Evolutionary conservation across 2,329 filamentous ascomycete genomes (phyloP), one percentile per base, ranked within the genome.

Genomic region (Boeremia lycopersici): DNA sequence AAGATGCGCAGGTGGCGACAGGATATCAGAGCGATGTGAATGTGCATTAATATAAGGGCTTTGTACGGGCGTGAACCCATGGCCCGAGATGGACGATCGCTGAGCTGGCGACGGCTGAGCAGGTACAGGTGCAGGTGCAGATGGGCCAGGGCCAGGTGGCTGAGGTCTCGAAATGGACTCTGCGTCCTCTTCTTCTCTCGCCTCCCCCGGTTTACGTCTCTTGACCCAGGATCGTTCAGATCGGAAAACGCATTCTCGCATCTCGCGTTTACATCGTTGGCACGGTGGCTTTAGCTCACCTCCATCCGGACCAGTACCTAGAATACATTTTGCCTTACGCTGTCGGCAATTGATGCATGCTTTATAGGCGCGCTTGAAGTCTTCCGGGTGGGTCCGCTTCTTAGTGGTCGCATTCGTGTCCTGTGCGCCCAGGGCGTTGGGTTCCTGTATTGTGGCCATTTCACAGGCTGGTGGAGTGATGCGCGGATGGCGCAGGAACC

Each of bases 311-410:
- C 76, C 67, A 4, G 74, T 76, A 10, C 76, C 76, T 25, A 82
- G 66, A 34, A 82, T 79, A 59, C 81, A 83, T 68, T 80, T 82
- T 45, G 80, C 79, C 69, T 82, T 83, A 47, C 79, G 75, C 61
- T 81, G 77, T 45, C 80, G 79, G 62, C 80, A 83, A 53, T 79
- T 77, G 53, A 82, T 77, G 65, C 81, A 83, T 19, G 81, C 81
- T 68, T 83, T 82, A 77, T 83, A 83, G 33, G 80, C 79, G 56
- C 80, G 79, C 68, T 82, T 78, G 65, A 80, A 81, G 46, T 78
- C 71, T n/a, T 74, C 71, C 17, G 71, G 70, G 61, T 73, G 68
- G 55, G 71, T 69, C 60, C 71, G 64, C 63, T 74, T 74, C 48
- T 67, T 68, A 60, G 54, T 63, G 49, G 57, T 55, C 46, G 61